Conservation (phyloP, 495 filamentous ascomycete genomes). For the Penicillium bialowiezense region DNA sequence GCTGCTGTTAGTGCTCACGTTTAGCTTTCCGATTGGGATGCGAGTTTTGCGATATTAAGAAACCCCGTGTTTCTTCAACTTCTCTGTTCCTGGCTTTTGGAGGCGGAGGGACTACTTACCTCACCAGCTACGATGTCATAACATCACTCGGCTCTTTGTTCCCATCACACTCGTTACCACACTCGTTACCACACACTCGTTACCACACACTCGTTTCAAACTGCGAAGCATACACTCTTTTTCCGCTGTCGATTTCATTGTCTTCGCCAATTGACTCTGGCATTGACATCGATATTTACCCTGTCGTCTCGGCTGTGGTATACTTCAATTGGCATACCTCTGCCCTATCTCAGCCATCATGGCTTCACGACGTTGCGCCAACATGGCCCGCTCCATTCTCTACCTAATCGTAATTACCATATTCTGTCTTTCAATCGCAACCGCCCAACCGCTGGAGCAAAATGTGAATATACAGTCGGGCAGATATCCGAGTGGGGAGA, state of each 20-base stretch:
- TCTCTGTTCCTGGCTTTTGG: no score
- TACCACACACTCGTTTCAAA: conserved; percentile 7
- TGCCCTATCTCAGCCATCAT: no score
- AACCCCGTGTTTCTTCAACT: background rate
- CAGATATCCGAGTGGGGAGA: conserved; percentile 18
- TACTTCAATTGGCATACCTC: no score
- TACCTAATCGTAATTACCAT: conserved; percentile 26
- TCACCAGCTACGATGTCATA: background rate
- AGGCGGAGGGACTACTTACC: no score
- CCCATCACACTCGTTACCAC: no score
- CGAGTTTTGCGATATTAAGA: no score
- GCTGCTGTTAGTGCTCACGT: conserved; percentile 5
- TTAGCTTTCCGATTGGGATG: background rate
- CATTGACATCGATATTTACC: background rate
- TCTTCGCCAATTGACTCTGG: background rate
- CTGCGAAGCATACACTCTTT: no score
- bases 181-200: background rate
- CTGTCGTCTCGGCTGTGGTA: no score
- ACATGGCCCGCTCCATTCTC: conserved; percentile 9
- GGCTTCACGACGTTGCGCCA: background rate
- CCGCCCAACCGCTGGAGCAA: conserved; percentile 8
- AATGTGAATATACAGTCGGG: conserved; percentile 14
- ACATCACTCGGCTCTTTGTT: background rate
- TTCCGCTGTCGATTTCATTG: background rate
- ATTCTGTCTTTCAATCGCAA: conserved; percentile 15